Evolutionary conservation across 2,329 filamentous ascomycete genomes (phyloP).

Genomic region (Huntiella bhutanensis): DNA sequence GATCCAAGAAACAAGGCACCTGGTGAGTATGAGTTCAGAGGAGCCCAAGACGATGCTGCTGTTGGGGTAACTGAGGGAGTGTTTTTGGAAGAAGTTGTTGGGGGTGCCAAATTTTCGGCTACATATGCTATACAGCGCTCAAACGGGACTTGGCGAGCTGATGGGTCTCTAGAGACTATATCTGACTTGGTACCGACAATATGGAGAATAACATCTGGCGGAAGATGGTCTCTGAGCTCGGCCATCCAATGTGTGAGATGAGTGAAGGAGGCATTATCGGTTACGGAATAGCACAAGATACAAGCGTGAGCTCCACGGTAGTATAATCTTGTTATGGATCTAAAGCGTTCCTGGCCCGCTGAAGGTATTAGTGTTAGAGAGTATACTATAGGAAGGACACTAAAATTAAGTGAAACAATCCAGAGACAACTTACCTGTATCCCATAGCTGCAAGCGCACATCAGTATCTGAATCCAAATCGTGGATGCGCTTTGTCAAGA

Average conservation of each 20-base stretch:
- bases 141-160: constrained; percentile 67
- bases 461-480: constrained; percentile 72
- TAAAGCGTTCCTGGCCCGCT: constrained; percentile 85
- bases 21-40: constrained; percentile 16
- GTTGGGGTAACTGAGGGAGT: constrained; percentile 34
- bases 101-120: constrained; percentile 70
- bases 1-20: constrained; percentile 10
- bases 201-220: constrained; percentile 64
- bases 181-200: constrained; percentile 93
- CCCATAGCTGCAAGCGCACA: constrained; percentile 90
- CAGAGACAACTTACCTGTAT: constrained; percentile 41
- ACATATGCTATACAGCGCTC: constrained; percentile 93
- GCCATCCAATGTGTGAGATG: constrained; percentile 87
- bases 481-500: constrained; percentile 60
- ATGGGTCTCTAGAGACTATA: constrained; percentile 69
- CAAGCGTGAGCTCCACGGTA: constrained; percentile 91
- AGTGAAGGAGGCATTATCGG: constrained; percentile 63
- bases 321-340: constrained; percentile 85
- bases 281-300: constrained; percentile 89
- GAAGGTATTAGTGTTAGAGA: constrained; percentile 7
- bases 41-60: constrained; percentile 30
- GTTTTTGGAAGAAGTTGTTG: constrained; percentile 26
- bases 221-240: constrained; percentile 64
- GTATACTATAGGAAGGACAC: background rate
- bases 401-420: constrained; percentile 6